These are phyloP conservation scores for Ettlia oleoabundans DNA, from an alignment of 139 green algal genomes.

Conservation along the genomic window DNA sequence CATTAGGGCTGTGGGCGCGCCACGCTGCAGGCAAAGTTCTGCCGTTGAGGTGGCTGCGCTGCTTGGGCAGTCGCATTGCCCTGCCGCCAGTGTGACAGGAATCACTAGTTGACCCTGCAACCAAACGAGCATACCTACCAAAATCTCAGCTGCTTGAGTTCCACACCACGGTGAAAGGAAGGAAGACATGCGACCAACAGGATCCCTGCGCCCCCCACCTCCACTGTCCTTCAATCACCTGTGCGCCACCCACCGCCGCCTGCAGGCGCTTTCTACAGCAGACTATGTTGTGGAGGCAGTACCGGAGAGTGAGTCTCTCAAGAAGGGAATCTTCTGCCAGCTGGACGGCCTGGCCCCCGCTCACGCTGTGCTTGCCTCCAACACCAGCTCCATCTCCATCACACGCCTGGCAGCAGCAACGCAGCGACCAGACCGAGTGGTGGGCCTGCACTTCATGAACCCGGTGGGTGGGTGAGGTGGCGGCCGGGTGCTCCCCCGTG, in stretches of 20 bases:
- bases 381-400: conserved; percentile 95
- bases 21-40: no score
- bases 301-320: conserved; percentile 82
- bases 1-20: not conserved
- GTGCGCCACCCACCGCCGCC: not conserved
- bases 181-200: no score
- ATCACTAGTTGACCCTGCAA: no score
- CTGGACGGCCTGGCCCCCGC: conserved; percentile 65
- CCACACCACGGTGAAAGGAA: no score
- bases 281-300: conserved; percentile 93
- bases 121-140: no score
- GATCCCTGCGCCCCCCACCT: no score
- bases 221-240: not conserved
- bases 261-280: conserved; percentile 17
- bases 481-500: not conserved
- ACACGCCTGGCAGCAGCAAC: conserved; percentile 88
- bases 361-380: conserved; percentile 85
- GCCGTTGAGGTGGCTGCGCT: no score
- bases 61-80: no score
- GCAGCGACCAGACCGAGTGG: conserved; percentile 74
- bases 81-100: no score
- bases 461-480: conserved; percentile 65
- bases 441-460: conserved; percentile 93
- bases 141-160: no score
- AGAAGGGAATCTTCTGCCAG: conserved; percentile 74